Conservation (phyloP, 257 asterid genomes). For the Solanum rostratum region DNA sequence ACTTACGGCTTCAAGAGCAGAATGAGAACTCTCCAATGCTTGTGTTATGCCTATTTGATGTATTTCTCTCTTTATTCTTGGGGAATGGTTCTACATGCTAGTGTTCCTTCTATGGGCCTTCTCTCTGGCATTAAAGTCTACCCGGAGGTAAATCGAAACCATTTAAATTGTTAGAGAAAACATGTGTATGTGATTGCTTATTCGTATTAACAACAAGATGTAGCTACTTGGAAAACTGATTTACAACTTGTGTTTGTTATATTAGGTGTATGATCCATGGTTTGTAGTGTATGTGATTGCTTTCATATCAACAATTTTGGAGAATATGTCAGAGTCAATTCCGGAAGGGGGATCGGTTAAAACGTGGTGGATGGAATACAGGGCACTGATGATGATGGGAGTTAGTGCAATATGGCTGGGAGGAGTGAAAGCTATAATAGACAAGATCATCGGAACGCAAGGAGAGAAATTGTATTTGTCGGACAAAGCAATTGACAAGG, state of each 20-base stretch:
- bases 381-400: constrained; percentile 2
- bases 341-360: background rate
- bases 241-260: background rate
- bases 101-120: background rate
- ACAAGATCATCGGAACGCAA: background rate
- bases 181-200: no score
- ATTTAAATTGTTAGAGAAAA: no score
- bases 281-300: background rate
- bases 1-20: background rate
- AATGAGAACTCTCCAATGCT: background rate
- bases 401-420: constrained; percentile 1
- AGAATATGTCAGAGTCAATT: background rate
- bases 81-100: background rate
- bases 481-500: background rate
- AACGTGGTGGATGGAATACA: background rate
- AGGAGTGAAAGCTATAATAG: background rate
- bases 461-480: background rate
- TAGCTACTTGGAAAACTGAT: background rate
- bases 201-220: no score
- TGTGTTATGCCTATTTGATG: constrained; percentile 5
- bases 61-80: background rate
- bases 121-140: background rate
- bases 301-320: background rate
- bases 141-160: background rate
- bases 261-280: background rate